Evolutionary conservation across 2,329 filamentous ascomycete species (phyloP), one percentile per base, ranked within the genome.

Genomic region (Botrytis medusae): DNA sequence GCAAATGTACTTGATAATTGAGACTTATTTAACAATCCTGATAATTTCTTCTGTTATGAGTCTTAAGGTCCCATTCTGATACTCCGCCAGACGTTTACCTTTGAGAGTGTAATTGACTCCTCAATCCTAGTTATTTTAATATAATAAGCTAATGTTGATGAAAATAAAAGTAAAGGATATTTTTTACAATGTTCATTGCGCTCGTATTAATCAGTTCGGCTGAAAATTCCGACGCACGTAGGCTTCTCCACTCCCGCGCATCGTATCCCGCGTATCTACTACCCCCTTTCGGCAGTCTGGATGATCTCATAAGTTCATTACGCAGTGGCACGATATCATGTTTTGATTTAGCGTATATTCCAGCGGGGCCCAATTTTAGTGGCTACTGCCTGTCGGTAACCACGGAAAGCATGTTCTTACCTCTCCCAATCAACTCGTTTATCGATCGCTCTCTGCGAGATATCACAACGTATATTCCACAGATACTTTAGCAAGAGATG

Each of bases 401-500:
- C 48, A n/a, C 62, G 42, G n/a, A 18, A 46, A 34, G 40, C 62
- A 46, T 34, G 9, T 16, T 61, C 59, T 40, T 40, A 59, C 42
- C 22, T 44, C 61, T 64, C 44, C 42, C 62, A 46, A 46, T 20
- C 62, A 34, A 32, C 42, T 46, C 22, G 9, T 20, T 22, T 46
- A 10, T 46, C 62, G 14, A 8, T 29, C 42, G 44, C 6, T 34
- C 20, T 32, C 42, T 22, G 42, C 29, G 16, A 64, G 20, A 48
- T 25, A 64, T 16, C 3, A 29, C 8, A 10, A 40, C 61, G 18
- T 42, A 29, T 44, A 44, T 29, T 34, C 20, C 29, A 4, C 20
- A 48, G 22, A 12, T 22, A 60, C 10, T 4, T 12, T 46, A 14
- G 14, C 18, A 29, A 64, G 42, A 9, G 54, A 80, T 78, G 77